These are phyloP conservation scores for Ilyonectria mors-panacis DNA, from an alignment of 2,329 filamentous ascomycete species.

Conservation along the genomic window DNA sequence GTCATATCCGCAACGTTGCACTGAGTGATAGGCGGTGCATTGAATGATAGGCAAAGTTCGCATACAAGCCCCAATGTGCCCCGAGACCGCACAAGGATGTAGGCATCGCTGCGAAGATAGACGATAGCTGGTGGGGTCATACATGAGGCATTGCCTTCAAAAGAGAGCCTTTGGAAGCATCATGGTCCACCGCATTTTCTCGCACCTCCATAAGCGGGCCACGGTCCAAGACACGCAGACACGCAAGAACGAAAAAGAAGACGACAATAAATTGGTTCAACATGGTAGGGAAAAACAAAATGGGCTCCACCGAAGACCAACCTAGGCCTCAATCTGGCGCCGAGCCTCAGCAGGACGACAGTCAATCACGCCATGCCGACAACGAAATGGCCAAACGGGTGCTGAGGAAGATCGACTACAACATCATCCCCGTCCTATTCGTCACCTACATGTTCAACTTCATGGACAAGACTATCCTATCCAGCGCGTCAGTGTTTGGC, in stretches of 20 bases:
- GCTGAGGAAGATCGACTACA: constrained; percentile 69
- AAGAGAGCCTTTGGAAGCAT: not conserved
- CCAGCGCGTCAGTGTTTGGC: constrained; percentile 70
- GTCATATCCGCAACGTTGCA: not conserved
- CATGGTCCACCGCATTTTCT: not conserved
- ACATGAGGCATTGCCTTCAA: not conserved
- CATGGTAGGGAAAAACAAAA: not conserved
- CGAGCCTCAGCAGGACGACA: not conserved
- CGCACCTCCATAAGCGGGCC: not conserved
- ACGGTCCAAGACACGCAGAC: not conserved
- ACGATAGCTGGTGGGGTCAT: not conserved
- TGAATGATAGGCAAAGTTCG: not conserved
- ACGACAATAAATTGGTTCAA: not conserved
- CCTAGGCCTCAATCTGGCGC: not conserved
- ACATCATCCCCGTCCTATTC: constrained; percentile 70
- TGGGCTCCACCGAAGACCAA: not conserved
- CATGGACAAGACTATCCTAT: constrained; percentile 73
- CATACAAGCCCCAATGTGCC: not conserved
- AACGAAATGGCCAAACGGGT: constrained; percentile 47
- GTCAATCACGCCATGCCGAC: not conserved
- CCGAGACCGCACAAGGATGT: not conserved
- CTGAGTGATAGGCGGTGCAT: not conserved
- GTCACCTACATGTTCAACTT: constrained; percentile 72
- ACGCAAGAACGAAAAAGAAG: not conserved
- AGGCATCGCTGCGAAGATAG: not conserved